These are phyloP conservation scores for Penicillium dipodomyicola DNA, from an alignment of 495 filamentous ascomycete species.

Conservation along the genomic window DNA sequence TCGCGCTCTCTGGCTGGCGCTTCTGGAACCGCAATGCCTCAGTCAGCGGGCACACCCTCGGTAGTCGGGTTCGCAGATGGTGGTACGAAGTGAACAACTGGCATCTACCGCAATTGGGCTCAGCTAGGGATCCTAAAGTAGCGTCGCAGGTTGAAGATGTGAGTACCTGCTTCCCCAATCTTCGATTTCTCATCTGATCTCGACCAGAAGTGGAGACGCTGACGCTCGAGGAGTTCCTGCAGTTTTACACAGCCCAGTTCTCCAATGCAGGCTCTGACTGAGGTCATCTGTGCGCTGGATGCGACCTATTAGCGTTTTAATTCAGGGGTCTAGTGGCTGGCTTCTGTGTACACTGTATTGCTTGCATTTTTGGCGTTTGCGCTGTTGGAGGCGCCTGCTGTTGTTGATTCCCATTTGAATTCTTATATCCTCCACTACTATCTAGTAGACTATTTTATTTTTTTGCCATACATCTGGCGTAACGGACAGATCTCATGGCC, in stretches of 20 bases:
- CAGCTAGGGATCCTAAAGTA: slow-evolving; percentile 29
- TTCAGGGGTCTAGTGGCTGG: slow-evolving; percentile 2
- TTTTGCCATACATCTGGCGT: background rate
- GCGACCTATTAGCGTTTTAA: background rate
- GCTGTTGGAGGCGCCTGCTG: slow-evolving; percentile 10
- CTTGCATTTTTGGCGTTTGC: slow-evolving; percentile 31
- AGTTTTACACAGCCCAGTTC: slow-evolving; percentile 47
- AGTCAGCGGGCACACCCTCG: slow-evolving; percentile 65
- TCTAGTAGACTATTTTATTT: background rate
- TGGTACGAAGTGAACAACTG: slow-evolving; percentile 92
- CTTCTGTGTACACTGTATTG: slow-evolving; percentile 13
- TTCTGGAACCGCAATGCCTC: slow-evolving; percentile 74
- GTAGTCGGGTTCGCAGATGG: slow-evolving; percentile 74
- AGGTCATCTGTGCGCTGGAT: slow-evolving; percentile 9
- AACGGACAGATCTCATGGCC: background rate
- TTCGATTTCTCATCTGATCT: background rate
- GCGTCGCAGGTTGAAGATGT: slow-evolving; percentile 49
- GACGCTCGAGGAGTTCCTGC: slow-evolving; percentile 41
- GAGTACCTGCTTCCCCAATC: slow-evolving; percentile 30
- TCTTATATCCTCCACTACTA: slow-evolving; percentile 3
- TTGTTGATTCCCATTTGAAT: slow-evolving; percentile 19
- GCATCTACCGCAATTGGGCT: slow-evolving; percentile 51
- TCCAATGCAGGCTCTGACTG: slow-evolving; percentile 39
- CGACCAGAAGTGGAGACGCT: slow-evolving; percentile 20
- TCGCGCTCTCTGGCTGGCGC: slow-evolving; percentile 76